A percentile compares a stretch with the other conserved stretches of the same genome.
Evolutionary conservation across 495 filamentous ascomycete genomes (phyloP).

Genomic region (Pyrenopolyporus hunteri): DNA sequence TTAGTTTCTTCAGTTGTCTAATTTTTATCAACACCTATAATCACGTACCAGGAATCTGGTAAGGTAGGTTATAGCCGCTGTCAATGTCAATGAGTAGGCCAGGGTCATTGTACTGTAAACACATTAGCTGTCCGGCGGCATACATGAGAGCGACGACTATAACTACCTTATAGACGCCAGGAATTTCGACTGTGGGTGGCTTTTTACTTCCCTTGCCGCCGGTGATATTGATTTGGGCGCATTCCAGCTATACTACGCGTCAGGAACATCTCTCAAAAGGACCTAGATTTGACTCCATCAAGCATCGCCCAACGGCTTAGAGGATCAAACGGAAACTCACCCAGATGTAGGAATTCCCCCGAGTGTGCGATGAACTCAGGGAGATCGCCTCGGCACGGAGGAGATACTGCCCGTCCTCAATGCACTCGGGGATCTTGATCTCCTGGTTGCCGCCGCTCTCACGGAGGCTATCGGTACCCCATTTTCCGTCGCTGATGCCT

Average conservation of each 20-base stretch:
- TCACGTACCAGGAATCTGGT: conserved; percentile 44
- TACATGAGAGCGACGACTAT: not conserved
- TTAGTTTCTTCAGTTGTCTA: not conserved
- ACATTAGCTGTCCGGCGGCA: not conserved
- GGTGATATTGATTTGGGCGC: conserved; percentile 55
- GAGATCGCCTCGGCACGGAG: conserved; percentile 60
- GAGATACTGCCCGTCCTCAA: conserved; percentile 55
- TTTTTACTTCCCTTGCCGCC: conserved; percentile 46
- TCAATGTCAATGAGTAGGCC: conserved; percentile 50
- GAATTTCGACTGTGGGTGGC: conserved; percentile 50
- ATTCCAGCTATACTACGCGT: conserved; percentile 48
- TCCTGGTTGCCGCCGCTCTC: conserved; percentile 50
- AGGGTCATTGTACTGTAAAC: conserved; percentile 40
- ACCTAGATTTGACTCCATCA: not conserved
- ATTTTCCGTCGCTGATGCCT: conserved; percentile 47
- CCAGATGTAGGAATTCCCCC: no score
- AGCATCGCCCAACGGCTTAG: no score
- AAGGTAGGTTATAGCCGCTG: conserved; percentile 39
- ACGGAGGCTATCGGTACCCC: conserved; percentile 54
- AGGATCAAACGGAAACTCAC: no score
- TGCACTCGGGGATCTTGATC: conserved; percentile 54
- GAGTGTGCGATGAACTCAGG: conserved; percentile 55
- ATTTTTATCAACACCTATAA: not conserved
- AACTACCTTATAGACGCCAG: conserved; percentile 51
- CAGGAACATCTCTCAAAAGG: not conserved